Percentiles rank a stretch among this genome's conserved stretches.
phyloP scores from a whole-genome alignment of 192 early-diverging fungal genomes.

The Diversispora epigaea region DNA sequence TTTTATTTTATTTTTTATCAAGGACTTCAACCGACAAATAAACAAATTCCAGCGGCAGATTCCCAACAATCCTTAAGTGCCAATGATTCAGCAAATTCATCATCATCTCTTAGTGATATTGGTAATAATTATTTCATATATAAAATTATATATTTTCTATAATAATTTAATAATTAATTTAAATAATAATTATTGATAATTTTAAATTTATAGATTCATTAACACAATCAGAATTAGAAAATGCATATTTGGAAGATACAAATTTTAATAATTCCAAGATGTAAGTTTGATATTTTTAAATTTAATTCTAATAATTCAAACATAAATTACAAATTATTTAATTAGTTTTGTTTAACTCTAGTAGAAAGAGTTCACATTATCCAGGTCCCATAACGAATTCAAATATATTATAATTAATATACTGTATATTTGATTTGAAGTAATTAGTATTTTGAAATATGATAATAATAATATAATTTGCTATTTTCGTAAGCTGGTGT shows the following conservation, averaged over 20 bases:
- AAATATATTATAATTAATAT: too few relatives aligned
- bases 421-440: too few relatives aligned
- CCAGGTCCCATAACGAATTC: constrained; percentile 30
- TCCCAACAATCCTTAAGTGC: background rate
- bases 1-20: background rate
- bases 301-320: background rate
- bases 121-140: background rate
- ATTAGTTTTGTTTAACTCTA: constrained; percentile 4
- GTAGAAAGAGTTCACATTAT: constrained; percentile 21
- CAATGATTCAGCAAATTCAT: constrained; percentile 3
- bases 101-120: constrained; percentile 26
- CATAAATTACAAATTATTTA: background rate
- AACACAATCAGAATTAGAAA: constrained; percentile 55
- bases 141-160: background rate
- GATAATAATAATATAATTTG: too few relatives aligned
- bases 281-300: constrained; percentile 35
- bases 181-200: background rate
- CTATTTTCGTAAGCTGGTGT: too few relatives aligned
- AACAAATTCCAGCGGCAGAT: background rate
- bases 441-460: too few relatives aligned
- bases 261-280: constrained; percentile 53
- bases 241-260: constrained; percentile 47
- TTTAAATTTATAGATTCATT: constrained; percentile 49
- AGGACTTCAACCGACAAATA: background rate
- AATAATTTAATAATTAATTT: background rate